phyloP scores from a whole-genome alignment of 768 basidiomycete genomes.

The Hygrocybe coccinea region DNA sequence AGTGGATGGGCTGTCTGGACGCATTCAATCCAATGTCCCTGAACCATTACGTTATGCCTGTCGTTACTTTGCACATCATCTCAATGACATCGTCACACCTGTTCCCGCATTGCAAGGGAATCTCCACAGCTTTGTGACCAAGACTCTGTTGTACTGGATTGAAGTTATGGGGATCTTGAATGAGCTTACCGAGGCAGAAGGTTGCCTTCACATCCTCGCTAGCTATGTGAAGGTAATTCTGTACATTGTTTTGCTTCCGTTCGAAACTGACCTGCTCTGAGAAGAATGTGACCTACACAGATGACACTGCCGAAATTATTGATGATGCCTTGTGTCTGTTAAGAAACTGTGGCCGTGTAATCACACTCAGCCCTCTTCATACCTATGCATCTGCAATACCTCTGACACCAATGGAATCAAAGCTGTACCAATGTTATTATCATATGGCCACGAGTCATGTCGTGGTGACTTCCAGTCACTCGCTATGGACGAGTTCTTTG shows the following conservation, averaged over 20 bases:
- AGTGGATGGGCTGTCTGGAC: conserved; percentile 1
- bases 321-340: neutral
- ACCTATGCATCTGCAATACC: neutral
- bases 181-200: neutral
- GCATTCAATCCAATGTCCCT: neutral
- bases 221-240: neutral
- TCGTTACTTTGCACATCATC: neutral
- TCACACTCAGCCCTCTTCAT: neutral
- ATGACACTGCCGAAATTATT: neutral
- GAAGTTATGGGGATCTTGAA: neutral
- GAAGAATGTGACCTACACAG: neutral
- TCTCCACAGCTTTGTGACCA: neutral
- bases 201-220: neutral
- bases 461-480: neutral
- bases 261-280: neutral
- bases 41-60: conserved; percentile 1
- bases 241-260: neutral
- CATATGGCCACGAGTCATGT: neutral
- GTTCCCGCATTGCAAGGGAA: neutral
- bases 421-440: neutral
- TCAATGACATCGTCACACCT: neutral
- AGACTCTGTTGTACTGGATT: neutral
- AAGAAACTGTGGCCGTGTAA: neutral
- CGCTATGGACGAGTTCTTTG: neutral
- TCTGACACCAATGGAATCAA: neutral